Percentiles rank a stretch among this genome's conserved stretches.
Evolutionary conservation across 768 basidiomycete species (phyloP).

Genomic region (Chalciporus pseudorubinellus): DNA sequence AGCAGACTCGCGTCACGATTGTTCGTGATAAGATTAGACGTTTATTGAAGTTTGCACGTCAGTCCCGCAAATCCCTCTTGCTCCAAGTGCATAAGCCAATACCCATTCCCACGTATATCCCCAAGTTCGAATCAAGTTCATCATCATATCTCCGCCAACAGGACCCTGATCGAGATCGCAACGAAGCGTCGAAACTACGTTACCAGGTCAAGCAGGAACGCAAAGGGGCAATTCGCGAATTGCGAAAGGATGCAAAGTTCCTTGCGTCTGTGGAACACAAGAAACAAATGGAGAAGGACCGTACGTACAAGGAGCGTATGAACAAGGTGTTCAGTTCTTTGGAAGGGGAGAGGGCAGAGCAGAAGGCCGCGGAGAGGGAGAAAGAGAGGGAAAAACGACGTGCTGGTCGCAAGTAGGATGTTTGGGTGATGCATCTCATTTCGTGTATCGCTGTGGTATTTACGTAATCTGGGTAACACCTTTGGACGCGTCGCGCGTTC

Average conservation of each 20-base stretch:
- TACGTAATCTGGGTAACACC: conserved; percentile 12
- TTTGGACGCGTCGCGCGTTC: not conserved
- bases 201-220: conserved; percentile 90
- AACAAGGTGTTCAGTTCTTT: conserved; percentile 73
- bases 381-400: conserved; percentile 75
- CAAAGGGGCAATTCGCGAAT: conserved; percentile 94
- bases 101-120: conserved; percentile 88
- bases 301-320: conserved; percentile 76
- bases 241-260: conserved; percentile 94
- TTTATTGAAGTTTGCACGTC: conserved; percentile 68
- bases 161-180: conserved; percentile 92
- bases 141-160: conserved; percentile 75
- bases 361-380: conserved; percentile 88
- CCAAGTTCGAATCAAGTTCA: conserved; percentile 81
- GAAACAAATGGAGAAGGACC: conserved; percentile 84
- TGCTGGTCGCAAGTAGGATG: conserved; percentile 63
- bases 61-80: conserved; percentile 72
- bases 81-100: conserved; percentile 96
- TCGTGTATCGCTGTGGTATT: not conserved
- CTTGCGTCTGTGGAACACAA: conserved; percentile 84
- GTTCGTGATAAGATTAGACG: conserved; percentile 52
- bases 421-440: not conserved
- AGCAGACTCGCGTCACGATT: conserved; percentile 47
- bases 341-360: conserved; percentile 88
- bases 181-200: conserved; percentile 81